Percentiles rank a stretch among this genome's conserved stretches.
Conservation (phyloP, 352 stramenopile species). For the Phytophthora pini region DNA sequence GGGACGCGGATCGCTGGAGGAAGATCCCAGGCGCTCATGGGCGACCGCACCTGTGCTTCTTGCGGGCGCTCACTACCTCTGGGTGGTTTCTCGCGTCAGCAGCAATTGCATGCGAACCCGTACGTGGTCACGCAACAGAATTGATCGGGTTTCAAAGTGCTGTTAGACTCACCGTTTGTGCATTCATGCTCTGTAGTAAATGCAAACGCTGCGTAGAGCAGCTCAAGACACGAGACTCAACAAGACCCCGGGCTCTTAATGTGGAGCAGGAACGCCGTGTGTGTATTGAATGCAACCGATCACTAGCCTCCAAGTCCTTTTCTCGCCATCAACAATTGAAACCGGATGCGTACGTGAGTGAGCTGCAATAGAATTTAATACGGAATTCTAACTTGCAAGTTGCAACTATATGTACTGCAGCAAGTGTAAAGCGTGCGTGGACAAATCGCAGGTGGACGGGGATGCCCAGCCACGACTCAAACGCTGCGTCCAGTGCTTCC, state of each 20-base stretch:
- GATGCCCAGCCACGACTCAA: conserved; percentile 48
- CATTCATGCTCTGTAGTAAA: conserved; percentile 1
- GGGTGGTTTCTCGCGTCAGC: conserved; percentile 55
- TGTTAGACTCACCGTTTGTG: background rate
- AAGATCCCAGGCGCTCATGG: conserved; percentile 13
- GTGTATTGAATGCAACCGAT: conserved; percentile 39
- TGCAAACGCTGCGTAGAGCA: conserved; percentile 2
- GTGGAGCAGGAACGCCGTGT: conserved; percentile 10
- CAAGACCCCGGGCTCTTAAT: background rate
- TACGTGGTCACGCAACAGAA: conserved; percentile 33
- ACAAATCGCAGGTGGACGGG: conserved; percentile 24
- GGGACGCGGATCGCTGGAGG: conserved; percentile 9
- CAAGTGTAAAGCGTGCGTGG: conserved; percentile 70
- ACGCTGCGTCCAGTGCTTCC: conserved; percentile 80
- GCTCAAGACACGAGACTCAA: background rate
- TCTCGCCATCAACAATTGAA: conserved; percentile 65
- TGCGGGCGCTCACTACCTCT: conserved; percentile 31
- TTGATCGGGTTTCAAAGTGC: background rate
- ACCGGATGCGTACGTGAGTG: conserved; percentile 35
- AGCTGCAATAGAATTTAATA: background rate
- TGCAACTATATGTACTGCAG: conserved; percentile 22
- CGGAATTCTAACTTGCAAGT: background rate
- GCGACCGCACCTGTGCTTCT: conserved; percentile 23
- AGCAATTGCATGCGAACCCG: conserved; percentile 50
- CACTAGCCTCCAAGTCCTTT: conserved; percentile 32